A percentile compares a stretch with the other conserved stretches of the same genome.
Evolutionary conservation across 345 rosid genomes (phyloP).

Genomic region (Anacardium occidentale): DNA sequence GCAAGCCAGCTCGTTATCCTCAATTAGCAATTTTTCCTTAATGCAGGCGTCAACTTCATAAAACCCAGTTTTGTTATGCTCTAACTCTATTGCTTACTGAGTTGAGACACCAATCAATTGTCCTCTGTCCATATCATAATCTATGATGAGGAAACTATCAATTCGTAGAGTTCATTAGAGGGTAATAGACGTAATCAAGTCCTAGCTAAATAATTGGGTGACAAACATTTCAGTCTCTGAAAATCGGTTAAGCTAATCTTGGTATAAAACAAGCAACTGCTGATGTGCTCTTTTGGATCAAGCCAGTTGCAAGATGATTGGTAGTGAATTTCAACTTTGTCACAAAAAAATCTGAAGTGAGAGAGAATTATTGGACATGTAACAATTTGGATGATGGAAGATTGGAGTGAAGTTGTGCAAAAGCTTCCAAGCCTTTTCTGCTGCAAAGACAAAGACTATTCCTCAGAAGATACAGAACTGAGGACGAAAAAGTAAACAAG

Average conservation of each 20-base stretch:
- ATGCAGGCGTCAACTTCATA: slow-evolving; percentile 7
- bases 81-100: not conserved
- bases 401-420: slow-evolving; percentile 14
- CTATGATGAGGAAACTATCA: not conserved
- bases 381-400: slow-evolving; percentile 22
- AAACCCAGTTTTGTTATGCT: not conserved
- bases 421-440: slow-evolving; percentile 32
- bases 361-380: slow-evolving; percentile 1
- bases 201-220: too few species aligned
- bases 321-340: not conserved
- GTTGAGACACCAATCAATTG: not conserved
- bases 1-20: slow-evolving; percentile 2
- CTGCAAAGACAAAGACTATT: slow-evolving; percentile 46
- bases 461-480: slow-evolving; percentile 38
- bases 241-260: too few species aligned
- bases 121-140: too few species aligned
- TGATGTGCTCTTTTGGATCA: not conserved
- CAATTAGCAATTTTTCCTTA: slow-evolving; percentile 7
- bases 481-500: slow-evolving; percentile 40
- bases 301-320: slow-evolving; percentile 15
- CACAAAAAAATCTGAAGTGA: not conserved
- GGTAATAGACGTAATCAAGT: not conserved
- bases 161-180: too few species aligned
- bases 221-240: too few species aligned
- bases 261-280: not conserved